Conservation (phyloP, 306 rosid species). For the Vigna angularis region DNA sequence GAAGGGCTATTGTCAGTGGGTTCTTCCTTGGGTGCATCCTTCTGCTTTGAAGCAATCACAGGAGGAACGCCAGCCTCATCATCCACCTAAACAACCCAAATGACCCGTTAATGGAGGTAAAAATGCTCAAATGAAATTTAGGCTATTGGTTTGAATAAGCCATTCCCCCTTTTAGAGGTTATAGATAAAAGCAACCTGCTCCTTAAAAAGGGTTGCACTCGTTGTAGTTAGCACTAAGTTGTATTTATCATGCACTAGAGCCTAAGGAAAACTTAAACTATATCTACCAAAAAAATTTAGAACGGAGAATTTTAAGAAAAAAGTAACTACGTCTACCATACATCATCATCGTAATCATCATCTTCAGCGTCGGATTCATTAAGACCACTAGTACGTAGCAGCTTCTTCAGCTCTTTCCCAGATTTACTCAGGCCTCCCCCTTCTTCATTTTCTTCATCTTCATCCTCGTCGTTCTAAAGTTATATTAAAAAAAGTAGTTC, state of each 20-base stretch:
- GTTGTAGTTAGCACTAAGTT: constrained; percentile 9
- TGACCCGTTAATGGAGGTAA: constrained; percentile 33
- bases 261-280: not conserved
- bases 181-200: constrained; percentile 1
- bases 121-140: constrained; percentile 20
- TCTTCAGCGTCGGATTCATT: constrained; percentile 83
- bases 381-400: constrained; percentile 70
- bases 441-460: constrained; percentile 73
- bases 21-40: constrained; percentile 81
- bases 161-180: constrained; percentile 15
- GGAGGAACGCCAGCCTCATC: constrained; percentile 64
- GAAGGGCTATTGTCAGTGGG: constrained; percentile 70
- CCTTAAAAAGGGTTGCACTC: not conserved
- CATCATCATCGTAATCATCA: constrained; percentile 70
- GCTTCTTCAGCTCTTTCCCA: constrained; percentile 86
- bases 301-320: not conserved
- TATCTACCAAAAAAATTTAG: not conserved
- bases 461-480: constrained; percentile 66
- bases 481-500: not conserved
- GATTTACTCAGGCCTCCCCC: constrained; percentile 84
- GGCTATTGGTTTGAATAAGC: not conserved
- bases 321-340: constrained; percentile 20
- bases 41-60: constrained; percentile 63
- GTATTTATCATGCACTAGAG: not conserved
- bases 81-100: constrained; percentile 57